Base-by-base conservation (phyloP, 2,329 filamentous ascomycete species). In the Apiospora hydei region DNA sequence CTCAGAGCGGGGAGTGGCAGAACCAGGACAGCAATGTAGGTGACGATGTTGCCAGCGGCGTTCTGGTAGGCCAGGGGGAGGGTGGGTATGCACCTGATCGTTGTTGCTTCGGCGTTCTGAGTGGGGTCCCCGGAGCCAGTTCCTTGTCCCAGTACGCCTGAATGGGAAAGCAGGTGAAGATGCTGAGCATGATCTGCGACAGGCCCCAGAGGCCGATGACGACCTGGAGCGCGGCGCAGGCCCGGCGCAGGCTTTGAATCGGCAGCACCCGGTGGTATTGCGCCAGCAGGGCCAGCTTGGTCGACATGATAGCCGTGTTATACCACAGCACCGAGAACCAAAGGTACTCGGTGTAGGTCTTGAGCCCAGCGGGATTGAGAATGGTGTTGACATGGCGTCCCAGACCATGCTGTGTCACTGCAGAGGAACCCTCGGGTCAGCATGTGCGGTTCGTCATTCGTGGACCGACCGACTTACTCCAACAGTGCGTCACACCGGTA, bases 191-290 rank as follows among this genome's bases (percentile, higher is more conserved):
- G 43, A 80, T 57, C 43, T 81, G 77, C 2, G 75, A 75, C 5
- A 77, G 44, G 4, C 76, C 74, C 80, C 80, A 80, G 57, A 72
- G 72, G n/a, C 76, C 74, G 41, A 81, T 75, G 7, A 80, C 21
- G 44, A 80, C 61, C 26, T 78, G 77, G 69, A 78, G 75, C 26
- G 73, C 51, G 69, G 77, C 70, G 69, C 79, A 81, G 49, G 69
- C 64, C 38, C 69, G 67, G 47, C 70, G 70, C 57, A 79, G 71
- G 18, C 67, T 73, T 38, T 76, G 74, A 71, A 78, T 75, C 13
- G 76, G 74, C 18, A 83, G 79, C 13, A 83, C 76, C 30, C 82
- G 81, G 53, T 80, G 80, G 76, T 83, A 84, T 72, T 83, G 82
- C 10, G 82, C 72, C 41, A 83, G 75, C 51, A 84, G 81, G 0